Evolutionary conservation across 306 rosid species (phyloP).

Genomic region (Cicer bijugum): DNA sequence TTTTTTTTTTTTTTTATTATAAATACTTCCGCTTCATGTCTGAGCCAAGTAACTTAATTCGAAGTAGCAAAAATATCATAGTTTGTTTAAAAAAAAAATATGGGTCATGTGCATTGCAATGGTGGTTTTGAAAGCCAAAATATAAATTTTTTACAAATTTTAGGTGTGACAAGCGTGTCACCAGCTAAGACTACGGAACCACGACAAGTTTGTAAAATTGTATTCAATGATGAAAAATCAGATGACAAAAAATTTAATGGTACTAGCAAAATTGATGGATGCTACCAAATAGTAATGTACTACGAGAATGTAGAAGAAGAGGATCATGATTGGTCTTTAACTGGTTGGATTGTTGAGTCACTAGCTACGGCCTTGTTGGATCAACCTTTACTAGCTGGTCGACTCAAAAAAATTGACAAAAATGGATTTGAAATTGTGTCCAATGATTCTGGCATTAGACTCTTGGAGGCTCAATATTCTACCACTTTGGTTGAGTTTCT

Average conservation of each 20-base stretch:
- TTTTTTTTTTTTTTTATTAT: not conserved
- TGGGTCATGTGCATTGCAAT: constrained; percentile 3
- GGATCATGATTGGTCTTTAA: constrained; percentile 49
- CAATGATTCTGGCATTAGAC: constrained; percentile 64
- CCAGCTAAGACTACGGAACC: constrained; percentile 54
- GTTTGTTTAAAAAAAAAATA: not conserved
- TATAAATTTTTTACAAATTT: constrained; percentile 36
- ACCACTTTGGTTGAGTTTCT: constrained; percentile 50
- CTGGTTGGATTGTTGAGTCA: constrained; percentile 65
- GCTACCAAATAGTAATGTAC: constrained; percentile 57
- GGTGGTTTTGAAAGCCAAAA: constrained; percentile 12
- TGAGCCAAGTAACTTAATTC: no score
- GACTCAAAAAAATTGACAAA: constrained; percentile 38
- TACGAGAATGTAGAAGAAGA: constrained; percentile 36
- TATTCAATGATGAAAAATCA: not conserved
- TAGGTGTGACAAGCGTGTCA: constrained; percentile 49
- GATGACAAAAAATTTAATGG: not conserved
- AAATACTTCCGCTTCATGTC: not conserved
- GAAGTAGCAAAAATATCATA: not conserved
- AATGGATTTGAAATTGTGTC: constrained; percentile 43
- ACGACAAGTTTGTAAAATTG: constrained; percentile 40
- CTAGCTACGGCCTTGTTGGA: constrained; percentile 51
- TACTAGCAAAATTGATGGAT: constrained; percentile 35
- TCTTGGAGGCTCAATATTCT: constrained; percentile 48
- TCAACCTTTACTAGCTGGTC: constrained; percentile 60